A percentile compares a stretch with the other conserved stretches of the same genome.
Conservation (phyloP, 345 rosid species). For the thale cress (Arabidopsis thaliana) region TAIR10.1 NC_003071.7:13996001-13996500, state of each 20-base stretch:
- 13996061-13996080: no score
- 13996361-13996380: neutral
- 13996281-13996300: neutral
- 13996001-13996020: neutral
- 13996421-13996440: neutral
- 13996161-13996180: slow-evolving; percentile 22
- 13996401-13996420: no score
- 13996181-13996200: slow-evolving; percentile 1
- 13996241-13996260: slow-evolving; percentile 23
- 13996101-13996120: neutral
- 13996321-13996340: neutral
- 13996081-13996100: no score
- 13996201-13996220: slow-evolving; percentile 22
- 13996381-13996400: no score
- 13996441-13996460: neutral
- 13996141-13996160: neutral
- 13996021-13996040: neutral
- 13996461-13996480: neutral
- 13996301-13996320: slow-evolving; percentile 27
- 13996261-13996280: slow-evolving; percentile 22
- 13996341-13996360: neutral
- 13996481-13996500: neutral
- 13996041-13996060: neutral
- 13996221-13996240: slow-evolving; percentile 16
- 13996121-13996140: neutral